Conservation (phyloP, 73 alveolate species). For the Stentor coeruleus region DNA sequence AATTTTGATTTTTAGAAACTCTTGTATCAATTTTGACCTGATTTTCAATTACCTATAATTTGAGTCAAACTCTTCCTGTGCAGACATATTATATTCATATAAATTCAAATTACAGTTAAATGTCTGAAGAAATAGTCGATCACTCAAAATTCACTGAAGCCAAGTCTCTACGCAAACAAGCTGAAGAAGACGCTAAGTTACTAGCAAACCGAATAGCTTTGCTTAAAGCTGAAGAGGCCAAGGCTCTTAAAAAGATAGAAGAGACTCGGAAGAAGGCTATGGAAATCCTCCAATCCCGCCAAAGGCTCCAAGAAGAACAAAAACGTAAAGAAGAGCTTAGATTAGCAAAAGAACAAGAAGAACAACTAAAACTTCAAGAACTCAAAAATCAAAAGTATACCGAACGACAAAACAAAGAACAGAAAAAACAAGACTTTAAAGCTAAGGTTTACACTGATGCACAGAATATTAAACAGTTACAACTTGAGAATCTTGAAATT, state of each 20-base stretch:
- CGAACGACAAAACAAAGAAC: neutral
- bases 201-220: slow-evolving; percentile 32
- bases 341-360: slow-evolving; percentile 13
- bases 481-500: neutral
- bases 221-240: slow-evolving; percentile 28
- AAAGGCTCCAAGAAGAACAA: neutral
- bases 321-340: slow-evolving; percentile 5
- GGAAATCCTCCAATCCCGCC: slow-evolving; percentile 1
- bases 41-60: no score
- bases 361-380: neutral
- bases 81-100: no score
- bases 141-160: no score
- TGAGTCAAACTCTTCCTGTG: no score
- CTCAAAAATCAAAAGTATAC: neutral
- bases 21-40: no score
- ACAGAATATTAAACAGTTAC: neutral
- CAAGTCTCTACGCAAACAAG: neutral
- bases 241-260: slow-evolving; percentile 33
- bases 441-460: neutral
- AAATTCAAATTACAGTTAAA: no score
- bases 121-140: no score
- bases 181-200: slow-evolving; percentile 28
- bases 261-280: slow-evolving; percentile 25
- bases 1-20: no score
- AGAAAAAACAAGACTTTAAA: neutral